phyloP scores from a whole-genome alignment of 1,284 basidiomycete species.

The Meripilus lineatus region DNA sequence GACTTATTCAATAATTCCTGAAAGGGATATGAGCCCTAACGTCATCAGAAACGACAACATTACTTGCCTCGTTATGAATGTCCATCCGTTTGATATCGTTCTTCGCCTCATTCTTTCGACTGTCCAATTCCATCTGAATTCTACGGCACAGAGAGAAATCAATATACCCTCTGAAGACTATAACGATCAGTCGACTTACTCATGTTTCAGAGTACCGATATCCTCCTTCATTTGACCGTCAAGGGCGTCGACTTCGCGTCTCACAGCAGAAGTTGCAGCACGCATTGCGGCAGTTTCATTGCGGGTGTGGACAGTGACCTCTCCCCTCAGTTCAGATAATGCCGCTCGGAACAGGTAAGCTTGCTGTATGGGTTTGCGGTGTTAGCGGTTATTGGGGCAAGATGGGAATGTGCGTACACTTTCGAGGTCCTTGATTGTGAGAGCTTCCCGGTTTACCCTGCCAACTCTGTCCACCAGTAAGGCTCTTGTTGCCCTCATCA shows the following conservation, averaged over 20 bases:
- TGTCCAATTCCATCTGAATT: conserved; percentile 95
- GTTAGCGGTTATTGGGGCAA: neutral
- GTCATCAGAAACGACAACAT: no score
- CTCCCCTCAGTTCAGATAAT: conserved; percentile 85
- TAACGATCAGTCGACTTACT: no score
- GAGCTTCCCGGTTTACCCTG: conserved; percentile 68
- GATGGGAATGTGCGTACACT: conserved; percentile 57
- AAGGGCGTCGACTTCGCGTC: conserved; percentile 85
- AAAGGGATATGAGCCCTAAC: conserved; percentile 7
- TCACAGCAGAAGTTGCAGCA: conserved; percentile 69
- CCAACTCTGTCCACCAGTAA: conserved; percentile 76
- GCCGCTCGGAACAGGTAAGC: conserved; percentile 96
- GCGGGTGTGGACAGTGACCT: conserved; percentile 78
- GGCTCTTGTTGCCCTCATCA: conserved; percentile 86
- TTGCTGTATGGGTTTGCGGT: conserved; percentile 49
- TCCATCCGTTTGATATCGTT: conserved; percentile 85
- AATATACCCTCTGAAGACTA: no score
- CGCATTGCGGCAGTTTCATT: conserved; percentile 84
- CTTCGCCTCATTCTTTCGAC: conserved; percentile 89
- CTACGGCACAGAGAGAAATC: conserved; percentile 32
- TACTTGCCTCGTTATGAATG: conserved; percentile 80
- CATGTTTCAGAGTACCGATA: conserved; percentile 84
- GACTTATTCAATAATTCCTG: conserved; percentile 87
- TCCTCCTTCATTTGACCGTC: conserved; percentile 95
- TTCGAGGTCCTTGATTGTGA: conserved; percentile 84